Conservation (phyloP, 2,329 filamentous ascomycete species). For the Diaporthe ilicicola region DNA sequence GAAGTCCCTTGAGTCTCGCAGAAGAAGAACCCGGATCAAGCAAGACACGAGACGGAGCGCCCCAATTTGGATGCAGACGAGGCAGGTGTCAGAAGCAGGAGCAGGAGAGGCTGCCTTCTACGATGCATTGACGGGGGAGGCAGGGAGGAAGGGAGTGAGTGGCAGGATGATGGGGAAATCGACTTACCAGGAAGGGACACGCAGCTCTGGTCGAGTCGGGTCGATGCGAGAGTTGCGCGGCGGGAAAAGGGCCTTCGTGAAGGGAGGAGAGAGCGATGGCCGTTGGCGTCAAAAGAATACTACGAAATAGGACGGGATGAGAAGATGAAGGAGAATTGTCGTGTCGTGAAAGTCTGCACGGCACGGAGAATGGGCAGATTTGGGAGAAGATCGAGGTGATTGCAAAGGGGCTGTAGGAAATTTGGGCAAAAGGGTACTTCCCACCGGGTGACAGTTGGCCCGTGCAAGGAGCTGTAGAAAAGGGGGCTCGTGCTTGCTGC, state of each 20-base stretch:
- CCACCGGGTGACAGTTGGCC: conserved; percentile 14
- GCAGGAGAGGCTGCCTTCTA: conserved; percentile 3
- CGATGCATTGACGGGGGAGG: conserved; percentile 2
- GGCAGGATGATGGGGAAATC: neutral
- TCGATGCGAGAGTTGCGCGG: conserved; percentile 8
- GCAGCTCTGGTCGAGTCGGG: conserved; percentile 31
- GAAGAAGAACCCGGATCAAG: neutral
- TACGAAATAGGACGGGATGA: conserved; percentile 28
- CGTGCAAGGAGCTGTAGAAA: conserved; percentile 22
- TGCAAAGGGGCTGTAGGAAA: conserved; percentile 24
- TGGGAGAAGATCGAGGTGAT: conserved; percentile 27
- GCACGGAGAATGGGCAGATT: conserved; percentile 29
- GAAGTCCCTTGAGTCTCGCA: neutral
- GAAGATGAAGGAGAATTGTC: conserved; percentile 31
- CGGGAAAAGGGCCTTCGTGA: conserved; percentile 21
- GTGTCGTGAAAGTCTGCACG: conserved; percentile 32
- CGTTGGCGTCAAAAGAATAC: conserved; percentile 26
- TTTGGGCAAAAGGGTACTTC: conserved; percentile 23
- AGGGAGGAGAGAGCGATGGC: conserved; percentile 24
- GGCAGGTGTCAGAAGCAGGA: neutral
- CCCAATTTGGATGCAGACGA: neutral
- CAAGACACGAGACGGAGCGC: conserved; percentile 2
- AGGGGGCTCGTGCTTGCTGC: conserved; percentile 26
- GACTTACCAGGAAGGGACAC: conserved; percentile 34
- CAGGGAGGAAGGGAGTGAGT: neutral